Conservation (phyloP, 306 rosid species). For the Prunus persica region DNA sequence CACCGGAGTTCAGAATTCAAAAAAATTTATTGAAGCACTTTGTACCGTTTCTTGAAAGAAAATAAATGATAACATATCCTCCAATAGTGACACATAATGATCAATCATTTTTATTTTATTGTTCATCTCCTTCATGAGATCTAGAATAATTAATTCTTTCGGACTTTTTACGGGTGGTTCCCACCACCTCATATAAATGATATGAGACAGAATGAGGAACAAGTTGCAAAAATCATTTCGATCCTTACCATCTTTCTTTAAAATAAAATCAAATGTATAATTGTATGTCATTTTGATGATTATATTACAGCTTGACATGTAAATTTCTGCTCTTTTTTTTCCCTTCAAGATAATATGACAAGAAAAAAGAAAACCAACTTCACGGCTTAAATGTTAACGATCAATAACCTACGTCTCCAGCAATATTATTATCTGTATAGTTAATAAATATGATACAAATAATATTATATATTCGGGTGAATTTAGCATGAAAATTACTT, state of each 20-base stretch:
- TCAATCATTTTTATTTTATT: background rate
- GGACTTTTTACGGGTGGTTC: background rate
- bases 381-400: no score
- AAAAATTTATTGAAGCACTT: no score
- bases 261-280: no score
- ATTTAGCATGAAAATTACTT: no score
- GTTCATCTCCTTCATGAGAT: background rate
- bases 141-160: background rate
- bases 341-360: background rate
- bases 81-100: background rate
- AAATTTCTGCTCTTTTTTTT: background rate
- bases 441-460: no score
- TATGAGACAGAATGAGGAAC: background rate
- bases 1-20: background rate
- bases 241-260: background rate
- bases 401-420: accelerated
- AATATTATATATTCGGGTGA: no score
- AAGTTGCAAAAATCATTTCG: background rate
- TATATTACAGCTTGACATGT: background rate
- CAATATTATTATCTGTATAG: accelerated
- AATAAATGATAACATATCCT: background rate
- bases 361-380: no score
- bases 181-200: background rate
- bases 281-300: background rate
- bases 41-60: background rate